Evolutionary conservation across 1,284 basidiomycete species (phyloP).

Genomic region (Fomitiporia mediterranea): DNA sequence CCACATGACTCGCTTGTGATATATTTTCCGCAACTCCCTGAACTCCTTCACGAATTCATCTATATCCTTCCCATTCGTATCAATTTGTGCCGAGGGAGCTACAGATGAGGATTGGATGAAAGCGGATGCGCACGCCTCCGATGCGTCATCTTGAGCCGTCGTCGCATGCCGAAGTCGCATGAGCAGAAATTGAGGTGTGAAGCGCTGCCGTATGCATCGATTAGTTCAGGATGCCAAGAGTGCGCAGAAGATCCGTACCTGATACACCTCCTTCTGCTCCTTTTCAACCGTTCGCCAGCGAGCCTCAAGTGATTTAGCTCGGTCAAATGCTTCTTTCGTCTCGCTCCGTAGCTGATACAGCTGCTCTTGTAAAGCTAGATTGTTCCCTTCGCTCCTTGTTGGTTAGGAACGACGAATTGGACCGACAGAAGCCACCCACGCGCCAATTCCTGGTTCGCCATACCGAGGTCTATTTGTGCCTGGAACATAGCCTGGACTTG

Average conservation of each 20-base stretch:
- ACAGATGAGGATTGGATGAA: slow-evolving; percentile 63
- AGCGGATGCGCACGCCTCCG: slow-evolving; percentile 73
- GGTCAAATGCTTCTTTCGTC: slow-evolving; percentile 79
- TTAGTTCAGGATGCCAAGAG: slow-evolving; percentile 1
- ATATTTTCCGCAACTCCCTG: slow-evolving; percentile 78
- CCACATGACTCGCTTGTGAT: slow-evolving; percentile 89
- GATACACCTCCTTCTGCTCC: slow-evolving; percentile 82
- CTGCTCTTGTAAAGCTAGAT: slow-evolving; percentile 68
- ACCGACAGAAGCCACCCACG: slow-evolving; percentile 47
- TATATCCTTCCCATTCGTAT: slow-evolving; percentile 50
- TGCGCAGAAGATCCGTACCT: slow-evolving; percentile 47
- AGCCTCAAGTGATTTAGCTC: slow-evolving; percentile 74
- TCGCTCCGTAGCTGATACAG: slow-evolving; percentile 71
- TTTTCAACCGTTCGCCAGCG: slow-evolving; percentile 83
- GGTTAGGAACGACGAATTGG: no score
- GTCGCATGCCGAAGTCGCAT: slow-evolving; percentile 82
- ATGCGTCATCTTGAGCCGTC: slow-evolving; percentile 83
- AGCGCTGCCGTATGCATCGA: slow-evolving; percentile 48
- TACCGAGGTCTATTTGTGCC: slow-evolving; percentile 70
- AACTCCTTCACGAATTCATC: slow-evolving; percentile 88
- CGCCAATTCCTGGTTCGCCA: slow-evolving; percentile 80
- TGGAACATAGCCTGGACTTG: slow-evolving; percentile 70
- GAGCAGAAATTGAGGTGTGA: slow-evolving; percentile 79
- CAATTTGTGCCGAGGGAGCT: slow-evolving; percentile 33
- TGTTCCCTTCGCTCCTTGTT: slow-evolving; percentile 52